Evolutionary conservation across 768 basidiomycete species (phyloP), one percentile per base, ranked within the genome.

Genomic region (Rhizopogon vulgaris): DNA sequence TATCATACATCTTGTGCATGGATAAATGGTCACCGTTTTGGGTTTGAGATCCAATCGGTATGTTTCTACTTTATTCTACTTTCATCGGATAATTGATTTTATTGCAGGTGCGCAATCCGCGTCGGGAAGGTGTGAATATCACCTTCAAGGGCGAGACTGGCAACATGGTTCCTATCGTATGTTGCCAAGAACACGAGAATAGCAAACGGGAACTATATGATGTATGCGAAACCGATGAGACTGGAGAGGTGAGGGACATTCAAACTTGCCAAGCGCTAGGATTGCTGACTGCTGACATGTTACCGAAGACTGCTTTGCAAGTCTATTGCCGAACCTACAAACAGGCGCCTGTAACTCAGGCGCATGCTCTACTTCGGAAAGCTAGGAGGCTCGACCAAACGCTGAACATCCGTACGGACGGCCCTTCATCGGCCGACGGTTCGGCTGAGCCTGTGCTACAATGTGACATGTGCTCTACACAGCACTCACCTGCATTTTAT

Each of bases 1-100:
- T 93, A 85, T 65, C 96, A 99, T 65, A 76, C 85, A 7, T 85
- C 90, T 0, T 99, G 96, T 66, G 96, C 92, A 17, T 97, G 91
- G 90, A 79, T 76, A 49, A 74, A 83, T 38, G 87, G 87, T 0
- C 82, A 87, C 71, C 85, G 76, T 58, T 94, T 98, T 58, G 94
- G 91, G 27, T 96, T 99, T 67, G 94, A 98, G 71, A 80, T 98
- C 38, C 86, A 87, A 60, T 78, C 85, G 34, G 92, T 88, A 58
- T 63, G 85, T 70, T 15, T 25, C 7, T 15, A 1, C 37, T 27
- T 27, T 32, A 12, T 28, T 22, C 8, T 38, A 34, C 17, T 46
- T 37, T 39, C 38, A 36, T 15, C 17, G 47, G 7, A 10, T 8
- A 6, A 27, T 28, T 27, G 14, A 51, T 25, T 48, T 34, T 15